A percentile compares a stretch with the other conserved stretches of the same genome.
phyloP scores from a whole-genome alignment of 345 rosid genomes.

The Bruguiera gymnorhiza region DNA sequence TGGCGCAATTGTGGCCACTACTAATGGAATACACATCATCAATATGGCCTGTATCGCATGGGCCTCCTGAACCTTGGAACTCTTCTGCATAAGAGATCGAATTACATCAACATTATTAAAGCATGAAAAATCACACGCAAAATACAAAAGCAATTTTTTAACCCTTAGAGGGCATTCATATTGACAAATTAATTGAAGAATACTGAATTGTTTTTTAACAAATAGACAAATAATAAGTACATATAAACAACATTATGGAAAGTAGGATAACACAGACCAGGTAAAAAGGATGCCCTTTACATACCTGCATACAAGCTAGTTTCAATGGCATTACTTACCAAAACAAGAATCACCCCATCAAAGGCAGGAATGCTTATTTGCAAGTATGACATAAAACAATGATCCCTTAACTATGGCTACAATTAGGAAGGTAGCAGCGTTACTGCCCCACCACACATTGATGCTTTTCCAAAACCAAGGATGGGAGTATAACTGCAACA shows the following conservation, averaged over 20 bases:
- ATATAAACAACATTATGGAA: background rate
- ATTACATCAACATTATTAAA: background rate
- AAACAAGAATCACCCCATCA: no score
- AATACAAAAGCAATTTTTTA: background rate
- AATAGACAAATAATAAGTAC: background rate
- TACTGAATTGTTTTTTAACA: background rate
- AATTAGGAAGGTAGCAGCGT: no score
- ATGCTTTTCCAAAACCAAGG: no score
- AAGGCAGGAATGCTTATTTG: no score
- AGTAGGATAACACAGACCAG: no score
- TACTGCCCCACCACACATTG: no score
- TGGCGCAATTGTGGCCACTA: constrained; percentile 3
- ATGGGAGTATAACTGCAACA: no score
- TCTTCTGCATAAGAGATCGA: constrained; percentile 58
- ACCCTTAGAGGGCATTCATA: background rate
- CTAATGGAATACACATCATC: constrained; percentile 3
- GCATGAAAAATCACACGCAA: background rate
- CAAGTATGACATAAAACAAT: no score
- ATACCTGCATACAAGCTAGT: no score
- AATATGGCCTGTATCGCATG: constrained; percentile 88
- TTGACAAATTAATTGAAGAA: background rate
- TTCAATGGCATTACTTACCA: no score
- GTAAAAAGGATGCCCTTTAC: no score
- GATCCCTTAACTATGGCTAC: no score
- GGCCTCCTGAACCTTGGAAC: constrained; percentile 94